phyloP scores from a whole-genome alignment of 2,329 filamentous ascomycete species.

The Colletotrichum endophyticum region DNA sequence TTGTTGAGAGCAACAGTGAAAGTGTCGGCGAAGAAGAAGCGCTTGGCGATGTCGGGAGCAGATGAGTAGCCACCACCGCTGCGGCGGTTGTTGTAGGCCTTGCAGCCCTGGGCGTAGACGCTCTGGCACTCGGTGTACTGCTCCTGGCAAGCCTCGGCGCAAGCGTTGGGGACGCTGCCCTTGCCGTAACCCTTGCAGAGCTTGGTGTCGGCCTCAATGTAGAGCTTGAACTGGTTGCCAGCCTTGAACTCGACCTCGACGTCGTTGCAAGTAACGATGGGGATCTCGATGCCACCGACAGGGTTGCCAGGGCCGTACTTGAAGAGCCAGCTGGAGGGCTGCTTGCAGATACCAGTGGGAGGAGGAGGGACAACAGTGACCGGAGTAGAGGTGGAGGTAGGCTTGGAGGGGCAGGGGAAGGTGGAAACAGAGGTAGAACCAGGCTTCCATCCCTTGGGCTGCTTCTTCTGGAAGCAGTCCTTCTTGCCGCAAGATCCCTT shows the following conservation, averaged over 20 bases:
- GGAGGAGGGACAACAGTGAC: slow-evolving; percentile 44
- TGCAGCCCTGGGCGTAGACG: slow-evolving; percentile 56
- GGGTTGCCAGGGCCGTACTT: slow-evolving; percentile 71
- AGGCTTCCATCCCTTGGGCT: slow-evolving; percentile 39
- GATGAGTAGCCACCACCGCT: slow-evolving; percentile 10
- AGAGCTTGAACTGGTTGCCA: slow-evolving; percentile 56
- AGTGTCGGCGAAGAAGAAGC: slow-evolving; percentile 27
- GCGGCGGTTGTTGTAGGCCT: slow-evolving; percentile 27
- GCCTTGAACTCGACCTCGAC: slow-evolving; percentile 41
- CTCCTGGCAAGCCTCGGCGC: slow-evolving; percentile 56
- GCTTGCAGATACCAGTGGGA: slow-evolving; percentile 57
- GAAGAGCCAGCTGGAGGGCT: slow-evolving; percentile 60
- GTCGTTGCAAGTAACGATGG: slow-evolving; percentile 61
- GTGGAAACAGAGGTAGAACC: slow-evolving; percentile 32
- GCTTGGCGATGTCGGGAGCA: slow-evolving; percentile 19
- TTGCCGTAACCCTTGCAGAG: slow-evolving; percentile 51
- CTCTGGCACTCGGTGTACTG: slow-evolving; percentile 54
- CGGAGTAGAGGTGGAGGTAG: slow-evolving; percentile 28
- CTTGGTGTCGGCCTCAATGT: slow-evolving; percentile 46
- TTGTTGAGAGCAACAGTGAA: slow-evolving; percentile 38
- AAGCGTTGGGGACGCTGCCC: slow-evolving; percentile 41
- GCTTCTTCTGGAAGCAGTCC: slow-evolving; percentile 45
- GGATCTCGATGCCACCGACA: slow-evolving; percentile 56
- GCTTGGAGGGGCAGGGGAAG: slow-evolving; percentile 22
- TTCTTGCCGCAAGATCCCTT: slow-evolving; percentile 44